Conservation (phyloP, 306 rosid species). For the Vigna trinervia region DNA sequence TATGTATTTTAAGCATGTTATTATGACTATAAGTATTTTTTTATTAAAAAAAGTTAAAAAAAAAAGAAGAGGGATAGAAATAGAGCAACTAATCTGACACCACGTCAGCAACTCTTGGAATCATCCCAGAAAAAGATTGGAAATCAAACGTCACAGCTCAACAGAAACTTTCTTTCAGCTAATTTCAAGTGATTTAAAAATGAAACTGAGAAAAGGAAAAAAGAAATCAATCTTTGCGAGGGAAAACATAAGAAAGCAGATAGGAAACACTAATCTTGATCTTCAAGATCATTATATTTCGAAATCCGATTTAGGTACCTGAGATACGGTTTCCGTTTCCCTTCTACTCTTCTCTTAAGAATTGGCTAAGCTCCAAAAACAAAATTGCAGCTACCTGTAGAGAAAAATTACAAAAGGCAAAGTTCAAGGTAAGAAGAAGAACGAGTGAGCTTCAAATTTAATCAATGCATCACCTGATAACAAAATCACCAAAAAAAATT, state of each 20-base stretch:
- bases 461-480: not conserved
- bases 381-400: constrained; percentile 28
- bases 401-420: constrained; percentile 1
- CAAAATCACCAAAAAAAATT: not conserved
- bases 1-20: too few species aligned
- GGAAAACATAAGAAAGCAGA: constrained; percentile 16
- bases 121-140: constrained; percentile 46
- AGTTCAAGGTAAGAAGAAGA: constrained; percentile 12
- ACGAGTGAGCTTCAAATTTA: constrained; percentile 34
- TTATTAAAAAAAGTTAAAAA: not conserved
- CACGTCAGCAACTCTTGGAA: constrained; percentile 47
- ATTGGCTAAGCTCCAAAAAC: constrained; percentile 38
- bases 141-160: constrained; percentile 45
- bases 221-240: not conserved
- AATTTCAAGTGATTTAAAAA: not conserved
- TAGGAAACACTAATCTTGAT: not conserved
- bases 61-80: not conserved
- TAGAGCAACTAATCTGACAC: constrained; percentile 38
- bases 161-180: not conserved
- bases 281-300: not conserved
- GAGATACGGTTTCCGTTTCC: constrained; percentile 40
- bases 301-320: constrained; percentile 51
- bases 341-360: constrained; percentile 44
- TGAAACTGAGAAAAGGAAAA: not conserved
- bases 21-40: not conserved